phyloP scores from a whole-genome alignment of 2,329 filamentous ascomycete genomes.

The Paecilomyces sp. region DNA sequence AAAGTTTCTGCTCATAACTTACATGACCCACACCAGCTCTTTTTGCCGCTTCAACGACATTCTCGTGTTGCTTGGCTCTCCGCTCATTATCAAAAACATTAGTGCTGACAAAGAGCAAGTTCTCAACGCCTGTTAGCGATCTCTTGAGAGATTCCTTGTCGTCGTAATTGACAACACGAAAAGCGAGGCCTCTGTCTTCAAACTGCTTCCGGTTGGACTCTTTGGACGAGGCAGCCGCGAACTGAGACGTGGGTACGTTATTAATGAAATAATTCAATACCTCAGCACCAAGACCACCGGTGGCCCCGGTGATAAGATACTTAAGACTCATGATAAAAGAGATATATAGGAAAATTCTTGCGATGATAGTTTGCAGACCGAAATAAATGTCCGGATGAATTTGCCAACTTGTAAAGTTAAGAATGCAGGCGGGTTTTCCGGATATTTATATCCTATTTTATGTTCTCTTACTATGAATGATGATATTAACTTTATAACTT shows the following conservation, averaged over 20 bases:
- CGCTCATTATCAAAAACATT: constrained; percentile 44
- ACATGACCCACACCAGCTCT: constrained; percentile 46
- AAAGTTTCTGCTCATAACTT: constrained; percentile 4
- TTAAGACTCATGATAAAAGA: constrained; percentile 22
- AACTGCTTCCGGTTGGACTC: constrained; percentile 33
- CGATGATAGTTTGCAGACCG: too few relatives aligned
- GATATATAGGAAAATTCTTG: not conserved
- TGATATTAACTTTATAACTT: too few relatives aligned
- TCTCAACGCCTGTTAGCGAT: constrained; percentile 46
- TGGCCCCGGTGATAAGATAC: constrained; percentile 32
- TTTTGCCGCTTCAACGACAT: constrained; percentile 49
- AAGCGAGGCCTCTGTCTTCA: constrained; percentile 39
- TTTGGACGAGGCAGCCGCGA: constrained; percentile 44
- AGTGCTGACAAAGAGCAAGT: constrained; percentile 52
- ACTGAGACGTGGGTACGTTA: constrained; percentile 34
- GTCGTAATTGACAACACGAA: constrained; percentile 49
- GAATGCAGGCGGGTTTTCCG: too few relatives aligned
- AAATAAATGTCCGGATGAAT: too few relatives aligned
- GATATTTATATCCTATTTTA: too few relatives aligned
- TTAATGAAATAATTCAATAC: constrained; percentile 25
- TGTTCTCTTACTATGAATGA: too few relatives aligned
- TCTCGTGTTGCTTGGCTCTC: constrained; percentile 39
- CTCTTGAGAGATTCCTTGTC: constrained; percentile 37
- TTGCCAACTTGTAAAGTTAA: too few relatives aligned
- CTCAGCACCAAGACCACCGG: constrained; percentile 28